Evolutionary conservation across 495 filamentous ascomycete species (phyloP).

Genomic region (Lepidopterella palustris): DNA sequence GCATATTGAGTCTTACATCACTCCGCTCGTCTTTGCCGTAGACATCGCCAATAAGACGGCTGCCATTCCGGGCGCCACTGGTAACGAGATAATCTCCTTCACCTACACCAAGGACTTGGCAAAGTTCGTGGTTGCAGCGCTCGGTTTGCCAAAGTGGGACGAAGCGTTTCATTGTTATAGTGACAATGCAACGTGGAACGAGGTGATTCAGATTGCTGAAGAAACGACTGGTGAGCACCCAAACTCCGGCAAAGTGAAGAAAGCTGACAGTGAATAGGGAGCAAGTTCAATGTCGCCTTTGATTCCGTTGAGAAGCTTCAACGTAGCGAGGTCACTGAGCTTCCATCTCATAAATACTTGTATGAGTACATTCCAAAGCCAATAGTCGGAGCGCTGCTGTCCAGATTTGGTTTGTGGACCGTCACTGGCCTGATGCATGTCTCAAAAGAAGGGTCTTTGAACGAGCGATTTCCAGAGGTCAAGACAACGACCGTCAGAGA

Average conservation of each 20-base stretch:
- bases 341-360: neutral
- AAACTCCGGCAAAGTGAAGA: neutral
- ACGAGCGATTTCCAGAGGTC: slow-evolving; percentile 6
- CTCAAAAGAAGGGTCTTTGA: slow-evolving; percentile 6
- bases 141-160: slow-evolving; percentile 37
- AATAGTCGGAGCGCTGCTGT: neutral
- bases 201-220: neutral
- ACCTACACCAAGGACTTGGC: slow-evolving; percentile 50
- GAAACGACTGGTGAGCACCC: neutral
- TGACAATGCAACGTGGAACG: neutral
- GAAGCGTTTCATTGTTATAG: neutral
- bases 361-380: slow-evolving; percentile 4
- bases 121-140: slow-evolving; percentile 41
- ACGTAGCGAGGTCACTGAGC: neutral
- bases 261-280: neutral
- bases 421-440: slow-evolving; percentile 1
- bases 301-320: neutral
- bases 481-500: slow-evolving; percentile 1
- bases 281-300: neutral
- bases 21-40: slow-evolving; percentile 40
- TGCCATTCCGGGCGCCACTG: slow-evolving; percentile 46
- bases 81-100: slow-evolving; percentile 44
- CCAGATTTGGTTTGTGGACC: slow-evolving; percentile 1
- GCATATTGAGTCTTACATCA: slow-evolving; percentile 38
- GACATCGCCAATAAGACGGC: slow-evolving; percentile 44